Evolutionary conservation across 495 filamentous ascomycete genomes (phyloP).

Genomic region (Trichocladium uniseriatum): DNA sequence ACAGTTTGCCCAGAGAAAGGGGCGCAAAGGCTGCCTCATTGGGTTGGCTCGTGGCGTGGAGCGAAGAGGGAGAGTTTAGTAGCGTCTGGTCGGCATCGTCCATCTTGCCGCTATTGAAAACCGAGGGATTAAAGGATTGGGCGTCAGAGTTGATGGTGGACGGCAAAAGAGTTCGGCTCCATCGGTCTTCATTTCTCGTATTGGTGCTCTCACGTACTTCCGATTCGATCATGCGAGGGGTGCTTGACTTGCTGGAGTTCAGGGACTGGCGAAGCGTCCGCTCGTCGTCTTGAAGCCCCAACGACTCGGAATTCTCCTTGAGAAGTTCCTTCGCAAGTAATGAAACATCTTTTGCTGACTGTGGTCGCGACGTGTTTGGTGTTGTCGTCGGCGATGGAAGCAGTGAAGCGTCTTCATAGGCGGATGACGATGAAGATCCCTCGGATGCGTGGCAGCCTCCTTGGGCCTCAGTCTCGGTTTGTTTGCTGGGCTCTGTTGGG

Average conservation of each 20-base stretch:
- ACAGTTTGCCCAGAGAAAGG: not conserved
- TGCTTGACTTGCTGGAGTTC: constrained; percentile 20
- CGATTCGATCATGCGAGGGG: constrained; percentile 15
- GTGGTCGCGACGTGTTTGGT: constrained; percentile 39
- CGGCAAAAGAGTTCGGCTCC: constrained; percentile 29
- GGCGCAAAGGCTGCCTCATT: not conserved
- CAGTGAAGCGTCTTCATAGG: constrained; percentile 34
- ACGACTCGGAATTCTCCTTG: not conserved
- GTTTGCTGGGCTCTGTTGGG: constrained; percentile 1
- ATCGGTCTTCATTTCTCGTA: constrained; percentile 22
- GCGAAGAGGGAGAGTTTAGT: not conserved
- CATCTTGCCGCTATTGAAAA: constrained; percentile 13
- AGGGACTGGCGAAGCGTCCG: constrained; percentile 15
- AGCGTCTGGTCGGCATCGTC: constrained; percentile 1
- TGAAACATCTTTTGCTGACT: constrained; percentile 29
- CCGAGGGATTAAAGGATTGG: constrained; percentile 18
- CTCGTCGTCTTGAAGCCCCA: constrained; percentile 15
- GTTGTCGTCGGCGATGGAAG: constrained; percentile 34
- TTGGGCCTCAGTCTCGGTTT: constrained; percentile 8
- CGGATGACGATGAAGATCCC: constrained; percentile 37
- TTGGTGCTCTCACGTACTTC: constrained; percentile 1
- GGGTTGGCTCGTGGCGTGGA: not conserved
- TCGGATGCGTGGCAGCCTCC: constrained; percentile 27
- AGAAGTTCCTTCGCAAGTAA: constrained; percentile 5
- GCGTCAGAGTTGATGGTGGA: constrained; percentile 29